These are phyloP conservation scores for Nicotiana paniculata DNA, from an alignment of 257 asterid genomes.

Conservation along the genomic window DNA sequence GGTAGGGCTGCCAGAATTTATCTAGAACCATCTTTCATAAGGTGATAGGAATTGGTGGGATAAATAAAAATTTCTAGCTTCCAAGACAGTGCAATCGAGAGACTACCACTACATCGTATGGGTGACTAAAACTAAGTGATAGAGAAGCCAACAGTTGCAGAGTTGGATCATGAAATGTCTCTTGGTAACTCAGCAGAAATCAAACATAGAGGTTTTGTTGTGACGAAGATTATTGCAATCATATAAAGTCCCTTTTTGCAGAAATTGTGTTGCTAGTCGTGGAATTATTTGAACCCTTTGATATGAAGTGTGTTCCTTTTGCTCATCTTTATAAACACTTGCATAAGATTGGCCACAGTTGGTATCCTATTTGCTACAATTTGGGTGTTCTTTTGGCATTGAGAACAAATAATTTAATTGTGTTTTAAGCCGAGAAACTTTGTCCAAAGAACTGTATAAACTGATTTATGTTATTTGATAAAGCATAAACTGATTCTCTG, in stretches of 20 bases:
- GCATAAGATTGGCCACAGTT: background rate
- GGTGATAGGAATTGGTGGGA: too few relatives aligned
- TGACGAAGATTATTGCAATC: background rate
- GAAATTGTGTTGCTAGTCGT: background rate
- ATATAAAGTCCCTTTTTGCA: background rate
- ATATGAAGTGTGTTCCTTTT: background rate
- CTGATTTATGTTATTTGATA: background rate
- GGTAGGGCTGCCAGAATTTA: too few relatives aligned
- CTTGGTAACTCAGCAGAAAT: background rate
- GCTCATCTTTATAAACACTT: background rate
- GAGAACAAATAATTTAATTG: background rate
- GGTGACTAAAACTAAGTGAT: background rate
- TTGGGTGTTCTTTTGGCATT: background rate
- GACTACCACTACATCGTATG: background rate
- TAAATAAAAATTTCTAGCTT: background rate
- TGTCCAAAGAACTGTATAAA: background rate
- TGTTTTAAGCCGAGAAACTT: background rate
- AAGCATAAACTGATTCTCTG: background rate
- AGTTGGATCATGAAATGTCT: slow-evolving; percentile 6
- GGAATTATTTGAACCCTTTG: background rate
- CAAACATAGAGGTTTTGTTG: background rate
- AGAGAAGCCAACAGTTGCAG: background rate
- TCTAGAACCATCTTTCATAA: too few relatives aligned
- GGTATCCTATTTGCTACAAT: background rate
- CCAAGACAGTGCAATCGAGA: background rate